A percentile compares a stretch with the other conserved stretches of the same genome.
These are phyloP conservation scores for Xylariaceae sp. DNA, from an alignment of 2,329 filamentous ascomycete species.

Conservation along the genomic window DNA sequence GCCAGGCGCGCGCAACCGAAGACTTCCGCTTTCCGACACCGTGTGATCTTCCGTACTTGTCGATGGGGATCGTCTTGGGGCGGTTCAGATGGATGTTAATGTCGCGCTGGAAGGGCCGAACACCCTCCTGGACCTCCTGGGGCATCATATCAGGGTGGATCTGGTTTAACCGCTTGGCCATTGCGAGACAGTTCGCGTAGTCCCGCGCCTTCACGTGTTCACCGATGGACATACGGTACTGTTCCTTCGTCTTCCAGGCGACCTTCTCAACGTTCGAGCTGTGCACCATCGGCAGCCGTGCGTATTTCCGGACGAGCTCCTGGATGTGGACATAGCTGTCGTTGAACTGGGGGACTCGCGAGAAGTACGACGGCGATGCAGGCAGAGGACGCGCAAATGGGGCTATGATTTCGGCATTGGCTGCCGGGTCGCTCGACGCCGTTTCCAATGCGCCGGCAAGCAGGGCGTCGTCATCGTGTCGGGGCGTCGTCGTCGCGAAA, in stretches of 20 bases:
- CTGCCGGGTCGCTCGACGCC: constrained; percentile 17
- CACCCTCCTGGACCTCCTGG: constrained; percentile 56
- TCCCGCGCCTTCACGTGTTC: constrained; percentile 71
- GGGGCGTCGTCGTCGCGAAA: constrained; percentile 19
- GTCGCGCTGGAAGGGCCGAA: constrained; percentile 67
- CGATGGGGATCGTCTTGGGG: constrained; percentile 59
- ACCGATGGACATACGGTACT: constrained; percentile 67
- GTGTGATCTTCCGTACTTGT: constrained; percentile 70
- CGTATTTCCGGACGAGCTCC: constrained; percentile 64
- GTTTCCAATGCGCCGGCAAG: constrained; percentile 21
- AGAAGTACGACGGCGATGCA: constrained; percentile 90
- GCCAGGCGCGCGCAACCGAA: constrained; percentile 74
- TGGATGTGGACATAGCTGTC: constrained; percentile 75
- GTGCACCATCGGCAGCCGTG: constrained; percentile 64
- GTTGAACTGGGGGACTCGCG: constrained; percentile 75
- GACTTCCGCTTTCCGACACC: constrained; percentile 84
- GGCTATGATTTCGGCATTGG: background rate
- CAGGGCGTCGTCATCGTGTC: constrained; percentile 7
- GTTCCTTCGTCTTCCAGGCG: constrained; percentile 72
- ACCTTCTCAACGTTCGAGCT: constrained; percentile 63
- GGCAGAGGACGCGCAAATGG: constrained; percentile 70
- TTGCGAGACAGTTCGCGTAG: constrained; percentile 69
- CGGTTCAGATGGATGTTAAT: constrained; percentile 65
- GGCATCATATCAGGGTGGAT: constrained; percentile 79
- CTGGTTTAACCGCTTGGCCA: constrained; percentile 75